phyloP scores from a whole-genome alignment of 805 yeast species.

The Wickerhamiella hasegawae region DNA sequence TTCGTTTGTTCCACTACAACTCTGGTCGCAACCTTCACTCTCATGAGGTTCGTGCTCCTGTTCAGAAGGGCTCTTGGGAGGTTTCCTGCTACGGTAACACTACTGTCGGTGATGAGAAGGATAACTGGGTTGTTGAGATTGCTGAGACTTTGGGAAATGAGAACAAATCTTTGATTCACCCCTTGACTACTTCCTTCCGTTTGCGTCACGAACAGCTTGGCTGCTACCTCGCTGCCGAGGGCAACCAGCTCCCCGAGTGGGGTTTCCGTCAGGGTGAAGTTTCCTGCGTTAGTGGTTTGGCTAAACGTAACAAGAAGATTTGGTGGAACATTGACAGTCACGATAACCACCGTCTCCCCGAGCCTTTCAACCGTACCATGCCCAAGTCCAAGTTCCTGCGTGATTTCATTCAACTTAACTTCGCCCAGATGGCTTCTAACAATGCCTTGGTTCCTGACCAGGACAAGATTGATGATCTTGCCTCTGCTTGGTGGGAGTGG shows the following conservation, averaged over 20 bases:
- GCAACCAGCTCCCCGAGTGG: slow-evolving; percentile 84
- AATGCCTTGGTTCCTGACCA: slow-evolving; percentile 67
- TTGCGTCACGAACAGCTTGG: slow-evolving; percentile 70
- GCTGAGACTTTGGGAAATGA: slow-evolving; percentile 36
- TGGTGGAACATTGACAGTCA: slow-evolving; percentile 77
- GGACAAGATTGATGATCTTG: slow-evolving; percentile 54
- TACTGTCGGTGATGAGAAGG: slow-evolving; percentile 64
- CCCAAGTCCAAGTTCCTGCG: slow-evolving; percentile 42
- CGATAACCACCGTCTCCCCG: slow-evolving; percentile 33
- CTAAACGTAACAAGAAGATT: slow-evolving; percentile 41
- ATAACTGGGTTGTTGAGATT: slow-evolving; percentile 85
- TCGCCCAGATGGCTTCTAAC: slow-evolving; percentile 72
- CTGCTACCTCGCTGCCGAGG: slow-evolving; percentile 89
- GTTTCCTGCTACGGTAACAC: slow-evolving; percentile 78
- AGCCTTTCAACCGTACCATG: slow-evolving; percentile 23
- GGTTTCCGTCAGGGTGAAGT: slow-evolving; percentile 96
- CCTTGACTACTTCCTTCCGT: slow-evolving; percentile 54
- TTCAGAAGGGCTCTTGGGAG: slow-evolving; percentile 84
- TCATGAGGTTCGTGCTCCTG: slow-evolving; percentile 94
- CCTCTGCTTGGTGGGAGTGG: slow-evolving; percentile 77
- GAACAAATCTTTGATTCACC: slow-evolving; percentile 37
- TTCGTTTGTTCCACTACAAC: slow-evolving; percentile 67
- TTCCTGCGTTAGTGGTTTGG: slow-evolving; percentile 40
- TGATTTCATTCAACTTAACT: slow-evolving; percentile 57
- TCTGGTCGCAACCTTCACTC: slow-evolving; percentile 71